Percentiles rank a stretch among this genome's conserved stretches.
Evolutionary conservation across 805 yeast genomes (phyloP).

Genomic region (Barnettozyma californica): DNA sequence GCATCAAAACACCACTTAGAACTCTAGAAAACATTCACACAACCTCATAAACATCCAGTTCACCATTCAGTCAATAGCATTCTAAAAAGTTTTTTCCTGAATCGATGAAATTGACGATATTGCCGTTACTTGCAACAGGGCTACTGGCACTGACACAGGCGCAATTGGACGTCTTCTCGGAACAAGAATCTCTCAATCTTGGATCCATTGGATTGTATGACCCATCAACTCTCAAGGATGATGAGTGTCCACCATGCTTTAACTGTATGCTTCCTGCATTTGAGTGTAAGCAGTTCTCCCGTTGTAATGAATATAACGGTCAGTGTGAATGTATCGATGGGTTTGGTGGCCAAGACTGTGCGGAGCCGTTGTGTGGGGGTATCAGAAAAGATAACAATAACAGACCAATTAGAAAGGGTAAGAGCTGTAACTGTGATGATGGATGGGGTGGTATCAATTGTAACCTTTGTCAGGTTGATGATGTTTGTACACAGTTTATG

Average conservation of each 20-base stretch:
- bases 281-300: conserved; percentile 83
- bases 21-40: not conserved
- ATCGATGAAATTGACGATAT: not conserved
- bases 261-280: conserved; percentile 91
- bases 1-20: not conserved
- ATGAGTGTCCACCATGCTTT: conserved; percentile 84
- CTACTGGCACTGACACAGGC: not conserved
- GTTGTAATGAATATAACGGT: conserved; percentile 85
- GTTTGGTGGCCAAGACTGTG: conserved; percentile 90
- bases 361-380: conserved; percentile 82
- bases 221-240: conserved; percentile 4
- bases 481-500: conserved; percentile 78
- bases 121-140: not conserved
- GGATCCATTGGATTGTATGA: conserved; percentile 10
- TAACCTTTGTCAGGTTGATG: conserved; percentile 71
- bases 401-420: conserved; percentile 55
- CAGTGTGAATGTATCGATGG: conserved; percentile 90
- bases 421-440: conserved; percentile 61
- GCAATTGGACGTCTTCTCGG: not conserved
- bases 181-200: not conserved
- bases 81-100: not conserved
- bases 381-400: conserved; percentile 51
- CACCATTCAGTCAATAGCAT: not conserved
- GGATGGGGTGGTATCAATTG: conserved; percentile 98
- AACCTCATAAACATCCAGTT: not conserved